These are phyloP conservation scores for Sphaerosporella brunnea DNA, from an alignment of 495 filamentous ascomycete genomes.

Conservation along the genomic window DNA sequence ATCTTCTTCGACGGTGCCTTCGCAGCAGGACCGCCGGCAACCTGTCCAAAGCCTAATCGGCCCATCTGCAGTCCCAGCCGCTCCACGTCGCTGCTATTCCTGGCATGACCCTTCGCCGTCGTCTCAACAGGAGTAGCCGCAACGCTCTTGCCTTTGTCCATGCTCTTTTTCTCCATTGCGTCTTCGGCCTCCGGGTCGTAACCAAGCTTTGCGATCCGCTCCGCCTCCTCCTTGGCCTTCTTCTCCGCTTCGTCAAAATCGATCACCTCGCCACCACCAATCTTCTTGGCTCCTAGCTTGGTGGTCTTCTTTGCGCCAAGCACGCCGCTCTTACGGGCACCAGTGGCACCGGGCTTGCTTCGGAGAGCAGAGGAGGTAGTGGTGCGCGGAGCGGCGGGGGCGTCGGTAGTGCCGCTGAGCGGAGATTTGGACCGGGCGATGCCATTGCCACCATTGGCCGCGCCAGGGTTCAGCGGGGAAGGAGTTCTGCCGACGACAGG, in stretches of 20 bases:
- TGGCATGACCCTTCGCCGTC: constrained; percentile 21
- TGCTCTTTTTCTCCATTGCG: constrained; percentile 19
- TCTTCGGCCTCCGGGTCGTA: constrained; percentile 86
- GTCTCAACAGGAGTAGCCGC: not conserved
- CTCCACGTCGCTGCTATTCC: constrained; percentile 59
- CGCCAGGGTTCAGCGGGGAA: constrained; percentile 60
- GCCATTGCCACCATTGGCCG: constrained; percentile 45
- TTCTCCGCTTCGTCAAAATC: constrained; percentile 96
- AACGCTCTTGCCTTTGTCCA: not conserved
- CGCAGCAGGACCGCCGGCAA: constrained; percentile 45
- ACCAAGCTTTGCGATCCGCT: constrained; percentile 92
- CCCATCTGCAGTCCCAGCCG: constrained; percentile 79
- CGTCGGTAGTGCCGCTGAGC: constrained; percentile 38
- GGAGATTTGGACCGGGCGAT: constrained; percentile 62
- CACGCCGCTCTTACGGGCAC: constrained; percentile 56
- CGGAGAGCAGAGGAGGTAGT: constrained; percentile 57
- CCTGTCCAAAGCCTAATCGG: constrained; percentile 78
- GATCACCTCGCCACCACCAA: constrained; percentile 46
- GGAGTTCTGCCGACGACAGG: constrained; percentile 66
- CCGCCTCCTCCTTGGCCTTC: constrained; percentile 92
- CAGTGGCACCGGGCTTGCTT: constrained; percentile 36
- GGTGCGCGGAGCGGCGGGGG: constrained; percentile 49
- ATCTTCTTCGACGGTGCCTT: constrained; percentile 38
- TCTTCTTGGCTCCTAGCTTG: constrained; percentile 85
- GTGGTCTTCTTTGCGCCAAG: constrained; percentile 74